phyloP scores from a whole-genome alignment of 345 rosid genomes.

The Sapria himalayana region DNA sequence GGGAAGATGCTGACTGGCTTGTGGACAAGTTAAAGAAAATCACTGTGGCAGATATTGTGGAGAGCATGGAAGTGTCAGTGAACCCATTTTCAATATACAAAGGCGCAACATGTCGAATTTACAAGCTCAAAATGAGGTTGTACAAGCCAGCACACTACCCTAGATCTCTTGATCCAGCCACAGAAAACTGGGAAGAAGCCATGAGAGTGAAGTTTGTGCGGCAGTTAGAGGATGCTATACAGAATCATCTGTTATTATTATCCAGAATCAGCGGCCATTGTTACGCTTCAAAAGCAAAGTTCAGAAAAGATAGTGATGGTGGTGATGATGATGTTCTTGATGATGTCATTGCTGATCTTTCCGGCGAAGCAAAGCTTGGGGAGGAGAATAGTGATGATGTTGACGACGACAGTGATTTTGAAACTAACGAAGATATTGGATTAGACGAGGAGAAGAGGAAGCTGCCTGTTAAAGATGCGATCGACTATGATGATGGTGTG shows the following conservation, averaged over 20 bases:
- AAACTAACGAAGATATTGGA: slow-evolving; percentile 68
- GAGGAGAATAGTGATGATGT: slow-evolving; percentile 19
- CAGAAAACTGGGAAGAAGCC: slow-evolving; percentile 44
- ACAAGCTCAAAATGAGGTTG: slow-evolving; percentile 69
- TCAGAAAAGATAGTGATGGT: slow-evolving; percentile 29
- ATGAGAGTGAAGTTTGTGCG: slow-evolving; percentile 34
- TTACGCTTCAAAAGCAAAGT: slow-evolving; percentile 17
- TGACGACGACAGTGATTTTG: slow-evolving; percentile 30
- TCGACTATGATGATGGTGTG: slow-evolving; percentile 52
- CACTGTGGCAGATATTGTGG: slow-evolving; percentile 54
- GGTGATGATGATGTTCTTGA: slow-evolving; percentile 29
- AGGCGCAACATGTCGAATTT: slow-evolving; percentile 27
- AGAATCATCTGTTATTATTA: slow-evolving; percentile 45
- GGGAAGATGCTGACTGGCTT: slow-evolving; percentile 45
- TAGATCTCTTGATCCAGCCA: slow-evolving; percentile 19
- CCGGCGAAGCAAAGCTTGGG: slow-evolving; percentile 9
- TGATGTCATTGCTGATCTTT: slow-evolving; percentile 28
- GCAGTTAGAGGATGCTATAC: slow-evolving; percentile 80
- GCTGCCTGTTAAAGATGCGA: slow-evolving; percentile 38
- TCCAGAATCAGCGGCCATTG: slow-evolving; percentile 40
- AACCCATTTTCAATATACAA: slow-evolving; percentile 26
- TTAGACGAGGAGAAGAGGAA: slow-evolving; percentile 50
- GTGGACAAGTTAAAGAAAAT: slow-evolving; percentile 66
- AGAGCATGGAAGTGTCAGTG: slow-evolving; percentile 46
- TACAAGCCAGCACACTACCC: slow-evolving; percentile 38